Percentiles rank a stretch among this genome's conserved stretches.
phyloP scores from a whole-genome alignment of 768 basidiomycete species.

The Naganishia randhawae region DNA sequence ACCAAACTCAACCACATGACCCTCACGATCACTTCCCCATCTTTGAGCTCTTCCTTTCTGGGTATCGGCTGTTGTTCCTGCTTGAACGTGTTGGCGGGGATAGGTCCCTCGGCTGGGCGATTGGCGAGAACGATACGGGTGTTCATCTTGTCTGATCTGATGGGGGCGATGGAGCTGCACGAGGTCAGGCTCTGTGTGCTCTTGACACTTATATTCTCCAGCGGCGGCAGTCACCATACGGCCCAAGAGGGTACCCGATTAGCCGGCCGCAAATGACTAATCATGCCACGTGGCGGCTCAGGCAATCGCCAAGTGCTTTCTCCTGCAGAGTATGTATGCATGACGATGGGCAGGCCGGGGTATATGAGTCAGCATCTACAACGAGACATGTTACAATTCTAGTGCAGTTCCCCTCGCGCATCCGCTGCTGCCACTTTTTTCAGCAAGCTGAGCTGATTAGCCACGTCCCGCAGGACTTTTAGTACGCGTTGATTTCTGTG shows the following conservation, averaged over 20 bases:
- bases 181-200: too few species aligned
- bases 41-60: conserved; percentile 41
- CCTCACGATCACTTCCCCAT: conserved; percentile 65
- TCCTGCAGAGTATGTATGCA: too few species aligned
- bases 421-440: conserved; percentile 75
- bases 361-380: not conserved
- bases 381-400: conserved; percentile 1
- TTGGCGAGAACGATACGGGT: conserved; percentile 64
- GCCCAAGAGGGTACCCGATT: not conserved
- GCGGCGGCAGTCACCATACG: not conserved
- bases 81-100: conserved; percentile 66
- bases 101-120: conserved; percentile 66
- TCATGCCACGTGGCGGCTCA: too few species aligned
- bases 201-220: too few species aligned
- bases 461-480: conserved; percentile 75
- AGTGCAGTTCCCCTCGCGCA: conserved; percentile 40
- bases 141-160: conserved; percentile 27
- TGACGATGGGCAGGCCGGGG: too few species aligned
- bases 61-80: conserved; percentile 49
- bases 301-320: too few species aligned
- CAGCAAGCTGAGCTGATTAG: conserved; percentile 78
- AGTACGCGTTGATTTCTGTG: conserved; percentile 68
- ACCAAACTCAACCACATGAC: conserved; percentile 62
- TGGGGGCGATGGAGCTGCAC: not conserved
- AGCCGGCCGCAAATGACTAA: not conserved